These are phyloP conservation scores for Colletotrichum sp. DNA, from an alignment of 2,329 filamentous ascomycete species.

Conservation along the genomic window DNA sequence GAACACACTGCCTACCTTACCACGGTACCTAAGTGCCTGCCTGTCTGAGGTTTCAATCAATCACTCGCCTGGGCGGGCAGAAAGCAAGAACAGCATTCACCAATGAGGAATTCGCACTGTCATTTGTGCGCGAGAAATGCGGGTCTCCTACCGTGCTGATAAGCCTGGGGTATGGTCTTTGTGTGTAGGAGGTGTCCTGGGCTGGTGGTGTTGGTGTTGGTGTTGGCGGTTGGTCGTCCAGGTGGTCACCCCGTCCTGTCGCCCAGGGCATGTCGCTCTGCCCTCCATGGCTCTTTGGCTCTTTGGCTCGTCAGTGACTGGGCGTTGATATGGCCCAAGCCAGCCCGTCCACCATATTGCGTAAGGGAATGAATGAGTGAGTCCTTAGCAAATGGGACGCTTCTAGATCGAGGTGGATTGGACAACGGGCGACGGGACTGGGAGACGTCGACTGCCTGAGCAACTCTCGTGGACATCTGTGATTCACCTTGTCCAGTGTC, in stretches of 20 bases:
- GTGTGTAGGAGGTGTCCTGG: not conserved
- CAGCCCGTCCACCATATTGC: not conserved
- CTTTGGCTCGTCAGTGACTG: not conserved
- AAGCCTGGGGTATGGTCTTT: constrained; percentile 2
- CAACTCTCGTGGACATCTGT: not conserved
- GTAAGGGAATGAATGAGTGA: not conserved
- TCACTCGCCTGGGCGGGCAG: not conserved
- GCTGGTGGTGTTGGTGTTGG: not conserved
- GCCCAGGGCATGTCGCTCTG: not conserved
- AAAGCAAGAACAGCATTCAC: not conserved
- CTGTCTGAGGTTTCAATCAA: not conserved
- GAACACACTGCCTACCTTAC: not conserved
- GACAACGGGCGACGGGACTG: not conserved
- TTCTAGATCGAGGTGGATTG: not conserved
- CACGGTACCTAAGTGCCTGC: no score
- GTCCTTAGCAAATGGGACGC: not conserved
- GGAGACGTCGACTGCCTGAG: not conserved
- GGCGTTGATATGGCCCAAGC: not conserved
- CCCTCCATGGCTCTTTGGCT: not conserved
- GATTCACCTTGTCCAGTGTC: not conserved
- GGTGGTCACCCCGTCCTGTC: not conserved
- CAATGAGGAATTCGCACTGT: constrained; percentile 8
- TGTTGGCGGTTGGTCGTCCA: not conserved
- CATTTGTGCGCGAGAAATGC: constrained; percentile 9
- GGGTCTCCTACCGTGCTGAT: constrained; percentile 10